These are phyloP conservation scores for Alternaria solani DNA, from an alignment of 2,329 filamentous ascomycete genomes.

Conservation along the genomic window DNA sequence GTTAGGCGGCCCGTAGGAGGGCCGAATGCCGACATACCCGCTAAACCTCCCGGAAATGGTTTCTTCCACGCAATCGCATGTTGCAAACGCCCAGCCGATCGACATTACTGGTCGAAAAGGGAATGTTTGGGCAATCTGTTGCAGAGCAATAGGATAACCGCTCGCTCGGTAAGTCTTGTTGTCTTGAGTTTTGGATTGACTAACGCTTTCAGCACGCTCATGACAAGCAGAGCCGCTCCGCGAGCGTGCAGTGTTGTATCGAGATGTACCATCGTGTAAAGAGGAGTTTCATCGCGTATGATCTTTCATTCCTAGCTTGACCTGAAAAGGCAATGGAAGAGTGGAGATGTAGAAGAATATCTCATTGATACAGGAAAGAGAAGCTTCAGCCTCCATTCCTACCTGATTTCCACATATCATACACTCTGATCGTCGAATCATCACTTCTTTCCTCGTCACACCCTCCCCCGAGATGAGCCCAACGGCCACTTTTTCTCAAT, in stretches of 20 bases:
- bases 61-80: background rate
- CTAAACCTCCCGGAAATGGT: background rate
- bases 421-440: no score
- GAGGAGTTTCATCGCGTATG: background rate
- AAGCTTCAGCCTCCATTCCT: no score
- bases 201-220: background rate
- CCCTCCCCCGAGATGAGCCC: no score
- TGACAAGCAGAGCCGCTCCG: background rate
- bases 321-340: background rate
- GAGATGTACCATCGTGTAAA: rapidly evolving
- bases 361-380: background rate
- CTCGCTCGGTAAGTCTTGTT: background rate
- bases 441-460: no score
- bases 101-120: background rate
- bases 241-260: background rate
- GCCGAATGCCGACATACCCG: background rate
- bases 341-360: background rate
- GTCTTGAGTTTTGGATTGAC: background rate
- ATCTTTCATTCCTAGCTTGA: background rate
- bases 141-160: rapidly evolving
- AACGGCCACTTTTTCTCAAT: no score
- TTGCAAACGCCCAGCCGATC: background rate
- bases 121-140: rapidly evolving
- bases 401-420: no score
- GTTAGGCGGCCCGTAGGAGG: background rate